A percentile compares a stretch with the other conserved stretches of the same genome.
Evolutionary conservation across 805 yeast genomes (phyloP).

Genomic region (Metschnikowia colocasiae): DNA sequence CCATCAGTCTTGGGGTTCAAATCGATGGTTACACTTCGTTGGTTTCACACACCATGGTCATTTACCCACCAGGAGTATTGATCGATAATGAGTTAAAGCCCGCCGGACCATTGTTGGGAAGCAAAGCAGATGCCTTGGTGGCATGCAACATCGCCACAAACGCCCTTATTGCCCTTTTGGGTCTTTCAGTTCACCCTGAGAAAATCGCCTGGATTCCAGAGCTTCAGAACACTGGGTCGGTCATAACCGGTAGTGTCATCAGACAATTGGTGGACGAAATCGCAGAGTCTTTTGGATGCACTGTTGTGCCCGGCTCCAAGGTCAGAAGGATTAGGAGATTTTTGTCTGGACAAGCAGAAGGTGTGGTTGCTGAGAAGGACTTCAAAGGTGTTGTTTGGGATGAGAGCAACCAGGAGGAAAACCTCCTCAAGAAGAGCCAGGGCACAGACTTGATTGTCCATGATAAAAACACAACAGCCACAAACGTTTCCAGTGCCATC

Average conservation of each 20-base stretch:
- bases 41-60: slow-evolving; percentile 81
- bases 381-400: slow-evolving; percentile 91
- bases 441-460: slow-evolving; percentile 17
- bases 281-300: slow-evolving; percentile 79
- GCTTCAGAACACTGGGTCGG: slow-evolving; percentile 16
- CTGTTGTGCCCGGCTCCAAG: slow-evolving; percentile 87
- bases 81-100: slow-evolving; percentile 42
- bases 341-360: slow-evolving; percentile 93
- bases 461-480: slow-evolving; percentile 12
- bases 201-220: slow-evolving; percentile 45
- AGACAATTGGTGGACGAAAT: slow-evolving; percentile 78
- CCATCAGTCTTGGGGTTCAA: slow-evolving; percentile 83
- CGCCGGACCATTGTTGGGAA: slow-evolving; percentile 76
- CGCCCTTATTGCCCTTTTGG: slow-evolving; percentile 73
- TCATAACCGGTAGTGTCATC: slow-evolving; percentile 65
- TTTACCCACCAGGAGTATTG: slow-evolving; percentile 62
- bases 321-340: slow-evolving; percentile 90
- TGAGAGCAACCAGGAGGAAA: slow-evolving; percentile 72
- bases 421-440: slow-evolving; percentile 39
- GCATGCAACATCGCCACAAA: slow-evolving; percentile 90
- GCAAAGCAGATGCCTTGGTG: slow-evolving; percentile 82
- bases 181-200: slow-evolving; percentile 71
- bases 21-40: slow-evolving; percentile 92
- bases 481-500: slow-evolving; percentile 49
- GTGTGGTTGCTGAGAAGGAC: slow-evolving; percentile 85